A percentile compares a stretch with the other conserved stretches of the same genome.
Evolutionary conservation across 371 early-diverging fungal species (phyloP).

Genomic region (Mortierella sp.): DNA sequence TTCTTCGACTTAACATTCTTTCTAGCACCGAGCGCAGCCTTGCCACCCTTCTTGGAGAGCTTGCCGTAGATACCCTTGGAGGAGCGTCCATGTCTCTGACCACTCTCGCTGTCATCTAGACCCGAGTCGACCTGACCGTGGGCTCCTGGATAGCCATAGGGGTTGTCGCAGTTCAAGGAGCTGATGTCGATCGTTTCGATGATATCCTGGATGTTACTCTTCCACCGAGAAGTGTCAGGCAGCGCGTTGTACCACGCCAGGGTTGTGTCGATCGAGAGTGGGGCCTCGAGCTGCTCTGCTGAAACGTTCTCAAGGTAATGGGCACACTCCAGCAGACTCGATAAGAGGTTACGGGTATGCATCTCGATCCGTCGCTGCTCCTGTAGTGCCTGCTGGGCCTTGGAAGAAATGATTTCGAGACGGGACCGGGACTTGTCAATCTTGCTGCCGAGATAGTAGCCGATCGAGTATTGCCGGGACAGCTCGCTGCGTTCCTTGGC

Average conservation of each 20-base stretch:
- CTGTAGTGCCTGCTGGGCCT: constrained; percentile 43
- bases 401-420: constrained; percentile 43
- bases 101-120: constrained; percentile 46
- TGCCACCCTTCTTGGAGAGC: constrained; percentile 37
- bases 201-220: constrained; percentile 51
- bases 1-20: constrained; percentile 57
- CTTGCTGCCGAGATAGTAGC: constrained; percentile 44
- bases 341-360: constrained; percentile 47
- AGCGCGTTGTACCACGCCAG: constrained; percentile 52
- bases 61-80: constrained; percentile 43
- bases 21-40: constrained; percentile 7
- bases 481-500: constrained; percentile 52
- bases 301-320: constrained; percentile 50
- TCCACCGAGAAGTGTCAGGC: constrained; percentile 56
- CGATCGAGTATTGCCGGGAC: constrained; percentile 54
- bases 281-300: constrained; percentile 40
- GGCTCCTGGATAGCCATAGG: constrained; percentile 31
- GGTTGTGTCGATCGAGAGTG: constrained; percentile 54
- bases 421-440: constrained; percentile 54
- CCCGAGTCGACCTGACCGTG: constrained; percentile 36
- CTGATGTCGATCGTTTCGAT: constrained; percentile 54
- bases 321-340: constrained; percentile 53
- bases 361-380: constrained; percentile 45
- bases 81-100: constrained; percentile 44
- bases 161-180: constrained; percentile 38